These are phyloP conservation scores for Schizophyllum amplum DNA, from an alignment of 1,284 basidiomycete species.

Conservation along the genomic window DNA sequence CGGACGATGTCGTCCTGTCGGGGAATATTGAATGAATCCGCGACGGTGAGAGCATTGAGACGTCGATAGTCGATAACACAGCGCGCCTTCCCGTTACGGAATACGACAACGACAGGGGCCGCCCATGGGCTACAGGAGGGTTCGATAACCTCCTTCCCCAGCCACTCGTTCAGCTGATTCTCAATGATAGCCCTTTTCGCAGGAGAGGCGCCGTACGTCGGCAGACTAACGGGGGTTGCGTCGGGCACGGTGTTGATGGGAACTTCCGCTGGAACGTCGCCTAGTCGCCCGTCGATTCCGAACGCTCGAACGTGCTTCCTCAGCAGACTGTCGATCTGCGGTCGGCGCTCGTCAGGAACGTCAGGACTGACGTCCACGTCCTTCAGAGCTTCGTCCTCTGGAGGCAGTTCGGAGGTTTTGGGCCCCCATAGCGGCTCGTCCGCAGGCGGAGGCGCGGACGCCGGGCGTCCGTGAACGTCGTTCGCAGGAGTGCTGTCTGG, in stretches of 20 bases:
- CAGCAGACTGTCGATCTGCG: too few relatives aligned
- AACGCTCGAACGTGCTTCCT: too few relatives aligned
- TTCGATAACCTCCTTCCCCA: constrained; percentile 18
- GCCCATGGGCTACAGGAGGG: constrained; percentile 11
- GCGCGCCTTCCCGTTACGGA: constrained; percentile 4
- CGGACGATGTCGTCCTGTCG: constrained; percentile 20
- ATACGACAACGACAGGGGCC: constrained; percentile 15
- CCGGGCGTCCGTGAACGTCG: too few relatives aligned
- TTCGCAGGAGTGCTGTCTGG: too few relatives aligned
- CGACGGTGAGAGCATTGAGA: constrained; percentile 18
- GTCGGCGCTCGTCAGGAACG: too few relatives aligned
- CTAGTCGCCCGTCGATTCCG: too few relatives aligned
- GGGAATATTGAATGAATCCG: constrained; percentile 23
- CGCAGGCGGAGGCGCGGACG: too few relatives aligned
- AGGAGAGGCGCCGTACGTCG: constrained; percentile 18
- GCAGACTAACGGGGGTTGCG: constrained; percentile 13
- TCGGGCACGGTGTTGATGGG: constrained; percentile 12
- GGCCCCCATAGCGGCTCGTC: too few relatives aligned
- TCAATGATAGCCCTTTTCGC: constrained; percentile 20
- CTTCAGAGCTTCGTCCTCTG: too few relatives aligned
- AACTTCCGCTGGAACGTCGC: too few relatives aligned
- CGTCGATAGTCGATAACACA: constrained; percentile 9
- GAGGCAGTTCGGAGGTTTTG: too few relatives aligned
- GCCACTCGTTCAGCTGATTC: constrained; percentile 17
- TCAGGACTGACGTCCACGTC: too few relatives aligned